Evolutionary conservation across 495 filamentous ascomycete genomes (phyloP), one percentile per base, ranked within the genome.

Genomic region (Penicillium paxilli): DNA sequence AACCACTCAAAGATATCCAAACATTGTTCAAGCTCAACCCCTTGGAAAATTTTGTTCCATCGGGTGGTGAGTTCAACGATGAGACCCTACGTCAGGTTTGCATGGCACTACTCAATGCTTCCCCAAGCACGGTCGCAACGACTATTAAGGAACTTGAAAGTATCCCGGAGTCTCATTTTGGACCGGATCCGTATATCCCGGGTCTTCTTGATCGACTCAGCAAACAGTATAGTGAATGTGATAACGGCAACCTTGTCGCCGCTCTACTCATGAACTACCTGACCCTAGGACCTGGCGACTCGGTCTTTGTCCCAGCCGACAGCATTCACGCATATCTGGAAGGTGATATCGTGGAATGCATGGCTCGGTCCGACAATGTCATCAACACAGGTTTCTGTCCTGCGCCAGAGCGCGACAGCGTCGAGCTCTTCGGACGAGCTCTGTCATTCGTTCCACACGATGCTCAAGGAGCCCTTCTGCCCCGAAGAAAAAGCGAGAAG

Each of bases 321-420:
- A 87, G 86, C 16, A 88, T 91, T 48, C 87, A 92, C 59, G 88
- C 88, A 1, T 92, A 91, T 64, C 67, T 92, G 2, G 80, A 80
- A 40, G 90, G 90, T 0, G 86, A 91, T 66, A 90, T 92, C 44
- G 83, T 94, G 51, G 88, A 92, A 65, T 91, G 89, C 72, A 92
- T 94, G 89, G 89, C 88, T 2, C 83, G 89, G 19, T 87, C 81
- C 26, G 87, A 92, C 69, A 91, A 92, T 49, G 88, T 93, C 21
- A 75, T 92, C 11, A 89, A 88, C 55, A 81, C 80, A 3, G 88
- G 89, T 0, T 90, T 92, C 75, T 91, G 87, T 60, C 87, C 87
- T 1, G 74, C 73, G 0, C 73, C 82, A 0, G 80, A 87, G 21
- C 75, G 86, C 24, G 79, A 89, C 53, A 81, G 70, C 49, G 75